These are phyloP conservation scores for Medicago arabica DNA, from an alignment of 306 rosid species.

Conservation along the genomic window DNA sequence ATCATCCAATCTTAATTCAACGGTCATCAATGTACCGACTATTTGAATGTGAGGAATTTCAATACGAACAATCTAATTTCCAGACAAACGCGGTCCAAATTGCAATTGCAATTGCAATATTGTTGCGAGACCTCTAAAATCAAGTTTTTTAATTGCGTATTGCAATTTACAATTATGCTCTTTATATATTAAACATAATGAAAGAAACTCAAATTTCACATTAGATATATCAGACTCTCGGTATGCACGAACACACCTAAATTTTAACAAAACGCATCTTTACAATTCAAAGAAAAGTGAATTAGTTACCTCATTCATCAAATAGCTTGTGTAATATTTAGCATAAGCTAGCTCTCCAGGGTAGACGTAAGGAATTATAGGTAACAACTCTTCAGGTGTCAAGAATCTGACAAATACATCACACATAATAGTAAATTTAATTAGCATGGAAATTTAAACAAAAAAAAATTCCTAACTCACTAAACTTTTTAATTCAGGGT, in stretches of 20 bases:
- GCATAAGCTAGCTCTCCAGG: slow-evolving; percentile 81
- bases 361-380: slow-evolving; percentile 59
- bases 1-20: background rate
- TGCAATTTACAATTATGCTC: too few relatives aligned
- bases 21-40: background rate
- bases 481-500: background rate
- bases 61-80: too few relatives aligned
- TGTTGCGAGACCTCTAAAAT: background rate
- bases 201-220: too few relatives aligned
- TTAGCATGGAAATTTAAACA: background rate
- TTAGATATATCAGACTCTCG: too few relatives aligned
- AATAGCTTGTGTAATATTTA: slow-evolving; percentile 59
- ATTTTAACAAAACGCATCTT: background rate
- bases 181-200: too few relatives aligned
- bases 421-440: slow-evolving; percentile 7
- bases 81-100: background rate
- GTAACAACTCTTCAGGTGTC: slow-evolving; percentile 68
- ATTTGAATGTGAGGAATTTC: background rate
- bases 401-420: slow-evolving; percentile 48
- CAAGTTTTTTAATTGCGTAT: background rate
- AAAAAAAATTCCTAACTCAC: background rate
- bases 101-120: background rate
- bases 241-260: too few relatives aligned
- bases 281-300: background rate
- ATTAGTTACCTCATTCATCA: slow-evolving; percentile 66